These are phyloP conservation scores for Chlorella sp. DNA, from an alignment of 139 green algal genomes.

Conservation along the genomic window DNA sequence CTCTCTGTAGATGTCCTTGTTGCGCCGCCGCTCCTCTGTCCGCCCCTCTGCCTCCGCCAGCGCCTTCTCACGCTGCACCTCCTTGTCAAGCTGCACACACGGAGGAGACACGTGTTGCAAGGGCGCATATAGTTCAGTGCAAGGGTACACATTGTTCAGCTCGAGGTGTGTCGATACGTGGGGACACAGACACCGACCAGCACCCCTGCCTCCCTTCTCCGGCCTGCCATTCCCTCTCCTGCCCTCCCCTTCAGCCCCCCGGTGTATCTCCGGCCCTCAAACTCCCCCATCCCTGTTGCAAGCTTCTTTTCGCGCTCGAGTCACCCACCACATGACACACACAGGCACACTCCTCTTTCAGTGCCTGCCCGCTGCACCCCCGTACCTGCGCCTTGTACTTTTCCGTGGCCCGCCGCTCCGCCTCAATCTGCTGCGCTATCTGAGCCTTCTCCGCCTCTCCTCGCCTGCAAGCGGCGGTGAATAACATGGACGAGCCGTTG, in stretches of 20 bases:
- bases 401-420: constrained; percentile 84
- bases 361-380: background rate
- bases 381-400: constrained; percentile 73
- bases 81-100: constrained; percentile 25
- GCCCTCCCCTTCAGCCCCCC: no score
- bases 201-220: no score
- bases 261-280: no score
- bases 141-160: no score
- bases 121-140: no score
- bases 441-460: constrained; percentile 81
- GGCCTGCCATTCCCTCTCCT: no score
- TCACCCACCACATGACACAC: background rate
- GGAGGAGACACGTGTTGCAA: no score
- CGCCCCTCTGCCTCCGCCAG: constrained; percentile 95
- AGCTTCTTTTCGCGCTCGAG: no score
- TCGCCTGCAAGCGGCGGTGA: background rate
- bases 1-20: constrained; percentile 95
- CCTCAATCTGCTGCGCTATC: constrained; percentile 89
- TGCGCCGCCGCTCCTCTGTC: constrained; percentile 88
- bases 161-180: no score
- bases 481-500: background rate
- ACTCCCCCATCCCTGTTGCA: no score
- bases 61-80: constrained; percentile 81
- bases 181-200: no score
- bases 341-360: background rate